phyloP scores from a whole-genome alignment of 805 yeast genomes.

The Cyberlindnera meyerae region DNA sequence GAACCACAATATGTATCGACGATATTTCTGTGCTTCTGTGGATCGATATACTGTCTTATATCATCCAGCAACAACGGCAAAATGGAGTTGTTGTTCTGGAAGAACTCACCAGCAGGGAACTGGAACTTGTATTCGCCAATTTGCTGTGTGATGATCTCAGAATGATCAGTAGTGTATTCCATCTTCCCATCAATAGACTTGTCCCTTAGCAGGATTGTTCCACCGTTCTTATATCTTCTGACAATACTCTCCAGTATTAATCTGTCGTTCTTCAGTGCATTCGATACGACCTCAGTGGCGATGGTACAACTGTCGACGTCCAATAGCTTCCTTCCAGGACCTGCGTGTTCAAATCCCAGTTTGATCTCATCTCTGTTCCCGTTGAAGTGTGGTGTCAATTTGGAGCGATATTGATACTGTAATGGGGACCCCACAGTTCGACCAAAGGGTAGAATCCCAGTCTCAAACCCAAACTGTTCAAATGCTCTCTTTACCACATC shows the following conservation, averaged over 20 bases:
- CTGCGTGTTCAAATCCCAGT: constrained; percentile 74
- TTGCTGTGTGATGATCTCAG: constrained; percentile 71
- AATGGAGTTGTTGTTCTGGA: constrained; percentile 92
- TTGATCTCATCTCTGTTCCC: constrained; percentile 52
- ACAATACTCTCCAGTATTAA: constrained; percentile 38
- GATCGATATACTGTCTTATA: constrained; percentile 60
- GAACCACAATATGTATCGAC: constrained; percentile 98
- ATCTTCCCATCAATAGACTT: constrained; percentile 40
- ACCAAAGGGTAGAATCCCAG: constrained; percentile 42
- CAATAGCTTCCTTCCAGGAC: constrained; percentile 39
- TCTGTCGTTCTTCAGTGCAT: constrained; percentile 68
- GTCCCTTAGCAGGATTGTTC: constrained; percentile 81
- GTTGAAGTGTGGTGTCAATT: constrained; percentile 93
- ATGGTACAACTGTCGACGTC: constrained; percentile 90
- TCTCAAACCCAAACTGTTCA: constrained; percentile 60
- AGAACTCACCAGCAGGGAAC: constrained; percentile 93
- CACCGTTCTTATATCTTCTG: constrained; percentile 63
- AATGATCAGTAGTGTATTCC: constrained; percentile 68
- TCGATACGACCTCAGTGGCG: constrained; percentile 75
- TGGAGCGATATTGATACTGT: constrained; percentile 74
- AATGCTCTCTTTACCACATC: constrained; percentile 77
- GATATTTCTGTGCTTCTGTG: constrained; percentile 46
- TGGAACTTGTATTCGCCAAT: constrained; percentile 68
- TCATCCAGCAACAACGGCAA: constrained; percentile 75
- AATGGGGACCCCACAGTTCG: constrained; percentile 75